Evolutionary conservation across 2,329 filamentous ascomycete genomes (phyloP).

Genomic region (Drechslerella dactyloides): DNA sequence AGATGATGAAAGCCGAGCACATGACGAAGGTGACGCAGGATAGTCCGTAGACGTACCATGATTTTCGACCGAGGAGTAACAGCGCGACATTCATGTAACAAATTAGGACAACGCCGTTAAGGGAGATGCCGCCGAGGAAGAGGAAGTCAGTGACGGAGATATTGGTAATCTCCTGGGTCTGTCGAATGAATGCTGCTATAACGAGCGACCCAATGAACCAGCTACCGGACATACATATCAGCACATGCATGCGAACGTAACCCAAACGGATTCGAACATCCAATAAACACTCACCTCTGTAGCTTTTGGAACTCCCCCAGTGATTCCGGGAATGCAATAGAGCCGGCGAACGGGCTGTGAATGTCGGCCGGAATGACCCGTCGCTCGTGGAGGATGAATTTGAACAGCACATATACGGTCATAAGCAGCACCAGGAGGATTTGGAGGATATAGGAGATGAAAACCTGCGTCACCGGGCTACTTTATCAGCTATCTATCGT

Average conservation of each 20-base stretch:
- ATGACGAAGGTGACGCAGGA: slow-evolving; percentile 39
- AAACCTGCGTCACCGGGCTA: slow-evolving; percentile 26
- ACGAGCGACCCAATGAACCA: slow-evolving; percentile 49
- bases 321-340: slow-evolving; percentile 33
- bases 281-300: slow-evolving; percentile 42
- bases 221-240: no score
- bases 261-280: no score
- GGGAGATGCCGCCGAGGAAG: slow-evolving; percentile 42
- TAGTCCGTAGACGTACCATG: slow-evolving; percentile 46
- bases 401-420: slow-evolving; percentile 42
- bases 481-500: background rate
- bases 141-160: slow-evolving; percentile 49
- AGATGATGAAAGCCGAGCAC: slow-evolving; percentile 41
- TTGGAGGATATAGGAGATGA: slow-evolving; percentile 46
- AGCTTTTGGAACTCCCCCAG: slow-evolving; percentile 46
- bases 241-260: no score
- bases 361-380: slow-evolving; percentile 23
- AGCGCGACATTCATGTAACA: slow-evolving; percentile 45
- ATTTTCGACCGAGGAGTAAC: slow-evolving; percentile 43
- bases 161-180: slow-evolving; percentile 15
- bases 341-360: slow-evolving; percentile 39
- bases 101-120: slow-evolving; percentile 41
- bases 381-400: slow-evolving; percentile 38
- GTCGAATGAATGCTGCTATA: slow-evolving; percentile 46
- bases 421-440: slow-evolving; percentile 43